Evolutionary conservation across 2,329 filamentous ascomycete species (phyloP), one percentile per base, ranked within the genome.

Genomic region (Fulvia fulva): DNA sequence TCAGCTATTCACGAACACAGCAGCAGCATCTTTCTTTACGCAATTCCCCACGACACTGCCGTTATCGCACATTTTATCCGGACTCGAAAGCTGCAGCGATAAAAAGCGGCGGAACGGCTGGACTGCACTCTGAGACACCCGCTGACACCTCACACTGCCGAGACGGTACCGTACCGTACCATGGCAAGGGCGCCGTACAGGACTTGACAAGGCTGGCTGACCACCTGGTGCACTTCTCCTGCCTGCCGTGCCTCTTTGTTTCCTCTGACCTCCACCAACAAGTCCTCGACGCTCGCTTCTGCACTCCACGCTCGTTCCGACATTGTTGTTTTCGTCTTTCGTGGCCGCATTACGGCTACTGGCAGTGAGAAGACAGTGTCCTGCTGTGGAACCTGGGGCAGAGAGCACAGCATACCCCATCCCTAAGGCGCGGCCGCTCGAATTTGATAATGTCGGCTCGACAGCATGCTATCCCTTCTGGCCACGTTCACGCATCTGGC

Each of bases 401-500:
- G 8, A 32, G 8, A 32, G 28, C 28, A 32, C 4, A 9, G 28
- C 28, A 32, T 32, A 32, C 28, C 12, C 28, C 28, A 32, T 12
- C 28, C 8, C 28, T n/a, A 12, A 2, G 8, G 28, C 28, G 28
- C 28, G 12, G 4, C n/a, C 28, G 28, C 28, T 32, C 28, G 1
- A 12, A 1, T 32, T 32, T 32, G 28, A 53, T 22, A 37, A 67
- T 67, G 65, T 62, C 64, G 21, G 61, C 53, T 5, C 56, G 61
- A 14, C 56, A 61, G 43, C 66, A 67, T 59, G 65, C 61, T 6
- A 66, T 67, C 23, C 56, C 64, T 12, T 16, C 59, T 26, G 65
- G 63, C 16, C 53, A 64, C 30, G 32, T 59, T n/a, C 51, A 60
- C 9, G 55, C 55, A 43, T 55, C 58, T 16, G 47, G 53, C 45